Conservation (phyloP, 2,329 filamentous ascomycete species). For the Pyrenochaeta sp. region DNA sequence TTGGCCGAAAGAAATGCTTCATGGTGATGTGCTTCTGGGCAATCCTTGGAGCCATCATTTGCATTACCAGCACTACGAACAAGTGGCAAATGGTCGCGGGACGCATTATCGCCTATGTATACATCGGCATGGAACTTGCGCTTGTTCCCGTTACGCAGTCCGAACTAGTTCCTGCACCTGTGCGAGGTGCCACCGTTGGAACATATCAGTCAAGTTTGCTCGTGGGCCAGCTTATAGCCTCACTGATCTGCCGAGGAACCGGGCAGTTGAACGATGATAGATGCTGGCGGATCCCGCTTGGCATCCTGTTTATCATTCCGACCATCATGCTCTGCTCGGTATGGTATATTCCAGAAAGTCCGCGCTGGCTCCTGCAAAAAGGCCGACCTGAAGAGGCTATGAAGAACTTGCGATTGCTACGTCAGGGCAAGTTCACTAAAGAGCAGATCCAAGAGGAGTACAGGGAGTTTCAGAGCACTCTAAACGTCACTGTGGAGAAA, state of each 20-base stretch:
- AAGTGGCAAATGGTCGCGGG: too few species aligned
- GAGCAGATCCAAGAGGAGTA: constrained; percentile 11
- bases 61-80: too few species aligned
- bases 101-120: neutral
- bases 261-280: constrained; percentile 5
- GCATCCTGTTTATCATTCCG: constrained; percentile 11
- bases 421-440: constrained; percentile 10
- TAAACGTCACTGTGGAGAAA: constrained; percentile 13
- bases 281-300: constrained; percentile 12
- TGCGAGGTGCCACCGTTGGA: constrained; percentile 13
- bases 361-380: constrained; percentile 24
- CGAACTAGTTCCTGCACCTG: constrained; percentile 21
- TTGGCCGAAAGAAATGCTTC: too few species aligned
- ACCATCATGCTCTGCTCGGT: constrained; percentile 30
- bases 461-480: constrained; percentile 13
- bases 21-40: too few species aligned
- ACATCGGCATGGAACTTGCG: constrained; percentile 28
- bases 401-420: constrained; percentile 2
- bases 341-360: constrained; percentile 27
- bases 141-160: constrained; percentile 23
- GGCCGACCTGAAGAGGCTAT: constrained; percentile 55
- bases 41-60: too few species aligned
- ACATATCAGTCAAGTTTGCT: constrained; percentile 12
- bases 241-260: constrained; percentile 9
- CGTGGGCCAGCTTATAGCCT: constrained; percentile 8